A percentile compares a stretch with the other conserved stretches of the same genome.
Evolutionary conservation across 2,329 filamentous ascomycete genomes (phyloP).

Genomic region (Ceratocystis harringtonii): DNA sequence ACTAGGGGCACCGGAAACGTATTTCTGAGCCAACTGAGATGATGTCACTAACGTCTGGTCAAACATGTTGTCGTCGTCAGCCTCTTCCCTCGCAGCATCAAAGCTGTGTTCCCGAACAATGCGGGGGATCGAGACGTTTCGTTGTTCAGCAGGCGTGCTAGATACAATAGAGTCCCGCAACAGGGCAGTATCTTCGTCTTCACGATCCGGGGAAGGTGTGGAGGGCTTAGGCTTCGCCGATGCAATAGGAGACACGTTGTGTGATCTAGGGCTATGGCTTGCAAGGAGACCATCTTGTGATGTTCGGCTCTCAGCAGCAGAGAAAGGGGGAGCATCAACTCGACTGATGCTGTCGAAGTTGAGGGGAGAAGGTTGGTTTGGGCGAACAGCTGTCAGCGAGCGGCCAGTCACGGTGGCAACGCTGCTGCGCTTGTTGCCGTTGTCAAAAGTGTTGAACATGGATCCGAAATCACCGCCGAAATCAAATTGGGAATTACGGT

Average conservation of each 20-base stretch:
- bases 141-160: constrained; percentile 26
- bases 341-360: constrained; percentile 33
- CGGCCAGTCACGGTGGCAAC: constrained; percentile 28
- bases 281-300: constrained; percentile 35
- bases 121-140: neutral
- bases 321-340: constrained; percentile 27
- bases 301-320: constrained; percentile 35
- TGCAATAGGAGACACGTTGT: constrained; percentile 19
- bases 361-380: constrained; percentile 30
- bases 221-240: constrained; percentile 19
- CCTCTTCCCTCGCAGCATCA: neutral
- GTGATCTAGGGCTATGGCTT: constrained; percentile 18
- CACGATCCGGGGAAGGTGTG: constrained; percentile 27
- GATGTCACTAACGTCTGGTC: constrained; percentile 31
- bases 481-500: constrained; percentile 29
- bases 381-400: constrained; percentile 33
- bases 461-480: constrained; percentile 43
- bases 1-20: constrained; percentile 24
- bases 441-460: constrained; percentile 42
- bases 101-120: neutral
- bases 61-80: constrained; percentile 40
- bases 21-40: constrained; percentile 26
- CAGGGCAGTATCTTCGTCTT: constrained; percentile 40
- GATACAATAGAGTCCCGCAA: constrained; percentile 38
- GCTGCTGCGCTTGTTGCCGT: constrained; percentile 29